phyloP scores from a whole-genome alignment of 257 asterid species.

The Fraxinus cuspidata region DNA sequence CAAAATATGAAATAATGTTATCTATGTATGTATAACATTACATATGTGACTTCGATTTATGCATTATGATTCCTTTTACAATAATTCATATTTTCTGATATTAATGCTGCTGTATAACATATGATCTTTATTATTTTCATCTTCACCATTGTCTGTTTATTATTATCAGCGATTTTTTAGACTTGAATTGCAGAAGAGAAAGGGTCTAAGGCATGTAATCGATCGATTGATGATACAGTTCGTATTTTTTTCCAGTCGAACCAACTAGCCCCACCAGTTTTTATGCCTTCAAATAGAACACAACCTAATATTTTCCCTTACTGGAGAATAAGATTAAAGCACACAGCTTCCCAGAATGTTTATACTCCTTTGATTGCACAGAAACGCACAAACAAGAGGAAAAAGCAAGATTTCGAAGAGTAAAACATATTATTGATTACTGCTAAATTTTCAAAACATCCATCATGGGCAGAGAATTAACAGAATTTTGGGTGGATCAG shows the following conservation, averaged over 20 bases:
- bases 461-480: neutral
- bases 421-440: neutral
- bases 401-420: neutral
- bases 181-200: neutral
- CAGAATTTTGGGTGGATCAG: neutral
- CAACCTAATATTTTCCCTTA: neutral
- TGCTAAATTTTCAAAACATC: neutral
- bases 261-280: neutral
- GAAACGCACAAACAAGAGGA: neutral
- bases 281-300: neutral
- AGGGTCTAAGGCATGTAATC: neutral
- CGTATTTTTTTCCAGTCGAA: no score
- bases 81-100: neutral
- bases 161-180: neutral
- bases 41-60: neutral
- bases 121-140: no score
- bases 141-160: neutral
- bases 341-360: no score
- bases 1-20: constrained; percentile 19
- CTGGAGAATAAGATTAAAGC: no score
- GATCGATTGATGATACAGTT: neutral
- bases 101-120: neutral
- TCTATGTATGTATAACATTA: neutral
- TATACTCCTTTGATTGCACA: neutral
- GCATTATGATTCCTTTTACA: neutral